A percentile compares a stretch with the other conserved stretches of the same genome.
Conservation (phyloP, 2,329 filamentous ascomycete species). For the Penicillium expansum region DNA sequence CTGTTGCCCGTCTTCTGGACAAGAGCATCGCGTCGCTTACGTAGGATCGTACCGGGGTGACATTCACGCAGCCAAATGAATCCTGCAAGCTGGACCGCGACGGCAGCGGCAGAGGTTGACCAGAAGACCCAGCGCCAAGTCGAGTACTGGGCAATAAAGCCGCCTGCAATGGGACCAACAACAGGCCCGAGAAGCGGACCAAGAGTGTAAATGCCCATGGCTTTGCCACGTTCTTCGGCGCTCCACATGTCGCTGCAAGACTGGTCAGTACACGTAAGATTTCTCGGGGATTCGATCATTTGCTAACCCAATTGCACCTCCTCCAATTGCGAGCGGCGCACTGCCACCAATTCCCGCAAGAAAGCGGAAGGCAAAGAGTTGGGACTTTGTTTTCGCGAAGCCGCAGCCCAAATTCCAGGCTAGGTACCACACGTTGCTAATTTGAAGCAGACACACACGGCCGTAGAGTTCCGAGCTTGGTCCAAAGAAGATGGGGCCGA, state of each 20-base stretch:
- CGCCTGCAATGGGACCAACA: slow-evolving; percentile 61
- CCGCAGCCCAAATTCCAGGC: slow-evolving; percentile 58
- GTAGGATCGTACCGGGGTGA: slow-evolving; percentile 61
- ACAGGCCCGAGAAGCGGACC: slow-evolving; percentile 61
- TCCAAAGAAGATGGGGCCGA: slow-evolving; percentile 48
- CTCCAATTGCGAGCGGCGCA: slow-evolving; percentile 2
- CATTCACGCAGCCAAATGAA: slow-evolving; percentile 61
- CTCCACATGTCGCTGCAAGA: slow-evolving; percentile 14
- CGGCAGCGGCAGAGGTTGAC: slow-evolving; percentile 59
- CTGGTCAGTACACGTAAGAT: slow-evolving; percentile 16
- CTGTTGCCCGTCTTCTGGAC: background rate
- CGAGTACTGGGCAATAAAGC: slow-evolving; percentile 58
- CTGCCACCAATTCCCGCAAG: slow-evolving; percentile 27
- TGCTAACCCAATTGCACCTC: background rate
- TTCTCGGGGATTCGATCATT: too few species aligned
- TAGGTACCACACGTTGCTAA: slow-evolving; percentile 51
- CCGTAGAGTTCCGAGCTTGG: slow-evolving; percentile 54
- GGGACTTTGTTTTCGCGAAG: slow-evolving; percentile 47
- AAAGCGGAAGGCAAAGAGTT: slow-evolving; percentile 56
- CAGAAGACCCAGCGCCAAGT: slow-evolving; percentile 71
- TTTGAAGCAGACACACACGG: slow-evolving; percentile 50
- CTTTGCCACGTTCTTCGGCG: slow-evolving; percentile 57
- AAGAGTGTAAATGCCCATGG: slow-evolving; percentile 58
- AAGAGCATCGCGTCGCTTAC: slow-evolving; percentile 44
- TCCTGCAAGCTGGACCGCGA: slow-evolving; percentile 56